Evolutionary conservation across 306 rosid species (phyloP).

Genomic region (Sicyos edulis): DNA sequence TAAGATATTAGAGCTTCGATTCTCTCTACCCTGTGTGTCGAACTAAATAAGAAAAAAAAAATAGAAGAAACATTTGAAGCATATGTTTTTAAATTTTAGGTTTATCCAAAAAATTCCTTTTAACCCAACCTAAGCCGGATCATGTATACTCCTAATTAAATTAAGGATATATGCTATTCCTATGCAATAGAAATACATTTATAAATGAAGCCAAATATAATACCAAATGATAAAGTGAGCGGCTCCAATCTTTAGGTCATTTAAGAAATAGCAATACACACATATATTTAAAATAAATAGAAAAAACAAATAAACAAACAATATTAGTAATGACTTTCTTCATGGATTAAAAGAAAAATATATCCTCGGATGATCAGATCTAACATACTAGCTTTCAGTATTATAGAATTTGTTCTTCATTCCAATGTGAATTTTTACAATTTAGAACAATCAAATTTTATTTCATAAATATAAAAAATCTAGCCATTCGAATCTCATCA

Average conservation of each 20-base stretch:
- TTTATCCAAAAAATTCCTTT: no score
- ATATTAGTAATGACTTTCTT: not conserved
- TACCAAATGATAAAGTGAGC: no score
- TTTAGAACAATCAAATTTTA: conserved; percentile 14
- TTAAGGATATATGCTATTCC: not conserved
- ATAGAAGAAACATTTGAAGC: not conserved
- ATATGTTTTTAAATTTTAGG: no score
- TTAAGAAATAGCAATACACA: no score
- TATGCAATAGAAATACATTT: not conserved
- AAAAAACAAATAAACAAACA: not conserved
- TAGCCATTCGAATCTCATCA: conserved; percentile 2
- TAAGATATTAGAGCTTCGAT: no score
- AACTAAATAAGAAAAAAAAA: not conserved
- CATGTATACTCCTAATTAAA: no score
- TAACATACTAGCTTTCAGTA: not conserved
- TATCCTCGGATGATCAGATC: not conserved
- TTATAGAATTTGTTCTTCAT: not conserved
- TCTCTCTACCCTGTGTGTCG: no score
- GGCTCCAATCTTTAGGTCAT: no score
- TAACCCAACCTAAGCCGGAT: no score
- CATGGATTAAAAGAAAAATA: not conserved
- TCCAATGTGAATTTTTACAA: conserved; percentile 14
- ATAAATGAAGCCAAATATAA: no score
- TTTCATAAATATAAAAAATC: conserved; percentile 2
- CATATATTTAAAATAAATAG: no score